Conservation (phyloP, 2,329 filamentous ascomycete genomes). For the Paecilomyces fulvus region DNA sequence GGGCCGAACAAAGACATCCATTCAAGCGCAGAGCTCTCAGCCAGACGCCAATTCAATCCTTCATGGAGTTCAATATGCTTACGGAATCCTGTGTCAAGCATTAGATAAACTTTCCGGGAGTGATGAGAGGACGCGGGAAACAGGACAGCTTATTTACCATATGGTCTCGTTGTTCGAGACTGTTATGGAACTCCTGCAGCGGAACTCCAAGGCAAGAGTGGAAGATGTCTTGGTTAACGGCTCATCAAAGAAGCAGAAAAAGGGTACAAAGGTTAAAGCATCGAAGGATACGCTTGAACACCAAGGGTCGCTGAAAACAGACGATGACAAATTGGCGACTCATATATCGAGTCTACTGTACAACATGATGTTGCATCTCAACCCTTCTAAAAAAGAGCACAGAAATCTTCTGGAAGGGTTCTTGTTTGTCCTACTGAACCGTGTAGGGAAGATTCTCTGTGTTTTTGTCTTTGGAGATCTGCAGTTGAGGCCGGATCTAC, state of each 20-base stretch:
- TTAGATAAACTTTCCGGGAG: constrained; percentile 17
- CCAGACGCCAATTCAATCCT: constrained; percentile 13
- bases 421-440: constrained; percentile 28
- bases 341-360: constrained; percentile 18
- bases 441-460: constrained; percentile 33
- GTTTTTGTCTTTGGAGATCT: constrained; percentile 31
- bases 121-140: constrained; percentile 6
- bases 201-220: constrained; percentile 14
- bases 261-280: constrained; percentile 5
- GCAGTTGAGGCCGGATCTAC: constrained; percentile 16
- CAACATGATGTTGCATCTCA: constrained; percentile 22
- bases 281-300: constrained; percentile 1
- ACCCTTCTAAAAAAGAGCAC: constrained; percentile 17
- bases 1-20: constrained; percentile 4
- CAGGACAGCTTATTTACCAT: constrained; percentile 24
- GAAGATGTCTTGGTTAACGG: neutral
- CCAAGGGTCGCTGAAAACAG: neutral
- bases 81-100: constrained; percentile 17
- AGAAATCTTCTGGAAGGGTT: constrained; percentile 34
- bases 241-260: constrained; percentile 8
- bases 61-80: constrained; percentile 15
- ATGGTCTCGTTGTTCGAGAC: constrained; percentile 26
- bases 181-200: constrained; percentile 17
- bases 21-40: constrained; percentile 1
- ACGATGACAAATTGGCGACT: constrained; percentile 11